Percentiles rank a stretch among this genome's conserved stretches.
These are phyloP conservation scores for Boletus eberwhitei DNA, from an alignment of 768 basidiomycete species.

Conservation along the genomic window DNA sequence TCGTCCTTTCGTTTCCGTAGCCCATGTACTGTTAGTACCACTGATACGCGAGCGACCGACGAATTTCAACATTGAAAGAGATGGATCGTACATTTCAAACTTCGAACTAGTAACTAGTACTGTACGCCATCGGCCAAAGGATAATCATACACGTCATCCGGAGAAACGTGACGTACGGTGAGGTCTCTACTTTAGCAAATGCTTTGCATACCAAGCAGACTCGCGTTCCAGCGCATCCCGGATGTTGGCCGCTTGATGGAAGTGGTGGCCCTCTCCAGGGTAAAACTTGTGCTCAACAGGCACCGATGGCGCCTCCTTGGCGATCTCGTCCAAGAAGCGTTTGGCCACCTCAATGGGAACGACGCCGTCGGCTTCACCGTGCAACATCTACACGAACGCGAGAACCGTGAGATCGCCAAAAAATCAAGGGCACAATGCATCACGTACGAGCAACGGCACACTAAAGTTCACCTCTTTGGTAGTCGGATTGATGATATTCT, in stretches of 20 bases:
- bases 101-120: too few relatives aligned
- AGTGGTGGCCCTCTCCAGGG: constrained; percentile 42
- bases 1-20: too few relatives aligned
- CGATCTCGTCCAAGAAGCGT: constrained; percentile 21
- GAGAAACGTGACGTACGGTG: too few relatives aligned
- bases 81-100: too few relatives aligned
- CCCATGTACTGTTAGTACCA: too few relatives aligned
- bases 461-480: constrained; percentile 36
- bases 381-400: constrained; percentile 47
- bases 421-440: too few relatives aligned
- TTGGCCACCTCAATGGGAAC: constrained; percentile 61
- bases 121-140: too few relatives aligned
- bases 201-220: constrained; percentile 31
- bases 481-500: constrained; percentile 39
- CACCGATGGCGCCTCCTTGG: too few relatives aligned
- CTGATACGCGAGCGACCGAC: too few relatives aligned
- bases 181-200: not conserved
- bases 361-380: constrained; percentile 57
- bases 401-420: too few relatives aligned
- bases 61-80: too few relatives aligned
- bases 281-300: constrained; percentile 14
- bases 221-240: constrained; percentile 32
- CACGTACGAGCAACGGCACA: constrained; percentile 55
- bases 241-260: constrained; percentile 28
- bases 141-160: too few relatives aligned